Evolutionary conservation across 2,329 filamentous ascomycete species (phyloP).

Genomic region (Capronia coronata): DNA sequence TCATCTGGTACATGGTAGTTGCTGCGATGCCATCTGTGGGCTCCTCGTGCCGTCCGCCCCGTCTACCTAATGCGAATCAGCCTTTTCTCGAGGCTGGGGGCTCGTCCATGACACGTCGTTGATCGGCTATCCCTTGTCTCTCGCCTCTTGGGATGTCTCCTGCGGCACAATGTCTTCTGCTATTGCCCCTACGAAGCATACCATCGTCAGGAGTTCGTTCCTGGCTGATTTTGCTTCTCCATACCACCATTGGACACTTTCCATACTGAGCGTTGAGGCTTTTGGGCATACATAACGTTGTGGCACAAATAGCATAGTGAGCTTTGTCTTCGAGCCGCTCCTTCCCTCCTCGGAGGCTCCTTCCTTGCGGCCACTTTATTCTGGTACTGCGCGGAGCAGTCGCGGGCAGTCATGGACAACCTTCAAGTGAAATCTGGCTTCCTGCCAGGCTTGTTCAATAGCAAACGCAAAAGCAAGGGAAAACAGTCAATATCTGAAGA

Average conservation of each 20-base stretch:
- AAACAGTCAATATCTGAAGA: constrained; percentile 14
- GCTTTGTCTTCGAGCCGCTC: constrained; percentile 9
- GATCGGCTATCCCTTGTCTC: constrained; percentile 10
- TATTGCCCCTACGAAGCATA: neutral
- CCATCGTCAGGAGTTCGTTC: neutral
- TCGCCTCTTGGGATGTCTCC: neutral
- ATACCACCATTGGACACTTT: no score
- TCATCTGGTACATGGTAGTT: neutral
- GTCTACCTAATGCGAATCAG: no score
- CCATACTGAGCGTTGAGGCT: neutral
- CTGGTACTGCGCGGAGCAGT: neutral
- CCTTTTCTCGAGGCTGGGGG: neutral
- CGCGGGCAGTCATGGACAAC: constrained; percentile 22
- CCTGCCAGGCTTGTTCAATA: constrained; percentile 24
- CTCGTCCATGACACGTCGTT: constrained; percentile 1
- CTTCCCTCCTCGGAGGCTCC: constrained; percentile 1
- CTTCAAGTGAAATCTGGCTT: constrained; percentile 21
- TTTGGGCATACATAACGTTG: neutral
- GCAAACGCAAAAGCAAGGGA: constrained; percentile 4
- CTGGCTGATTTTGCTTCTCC: neutral
- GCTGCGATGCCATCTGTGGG: neutral
- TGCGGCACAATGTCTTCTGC: neutral
- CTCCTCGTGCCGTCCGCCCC: neutral
- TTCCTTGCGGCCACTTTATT: neutral
- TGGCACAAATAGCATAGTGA: neutral